A percentile compares a stretch with the other conserved stretches of the same genome.
phyloP scores from a whole-genome alignment of 176 grass and related monocot genomes.

The Oryza brachyantha region DNA sequence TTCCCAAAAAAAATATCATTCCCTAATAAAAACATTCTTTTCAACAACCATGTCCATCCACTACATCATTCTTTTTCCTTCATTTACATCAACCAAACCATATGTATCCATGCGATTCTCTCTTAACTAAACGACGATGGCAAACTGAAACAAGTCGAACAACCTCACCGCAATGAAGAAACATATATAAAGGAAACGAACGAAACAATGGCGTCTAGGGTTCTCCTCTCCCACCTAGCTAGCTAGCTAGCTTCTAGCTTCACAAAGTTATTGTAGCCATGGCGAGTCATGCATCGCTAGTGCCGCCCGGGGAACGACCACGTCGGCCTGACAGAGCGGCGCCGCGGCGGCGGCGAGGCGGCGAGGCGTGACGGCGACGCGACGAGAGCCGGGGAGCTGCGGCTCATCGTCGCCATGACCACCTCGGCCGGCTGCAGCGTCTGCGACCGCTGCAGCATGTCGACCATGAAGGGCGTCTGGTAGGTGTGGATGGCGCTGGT shows the following conservation, averaged over 20 bases:
- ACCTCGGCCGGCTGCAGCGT: slow-evolving; percentile 20
- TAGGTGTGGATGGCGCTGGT: slow-evolving; percentile 30
- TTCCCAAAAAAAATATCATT: too few relatives aligned
- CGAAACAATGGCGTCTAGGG: not conserved
- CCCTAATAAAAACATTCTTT: too few relatives aligned
- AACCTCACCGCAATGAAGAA: not conserved
- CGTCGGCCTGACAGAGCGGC: not conserved
- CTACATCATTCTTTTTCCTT: too few relatives aligned
- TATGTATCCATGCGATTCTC: too few relatives aligned
- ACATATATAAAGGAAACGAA: not conserved
- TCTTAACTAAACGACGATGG: too few relatives aligned
- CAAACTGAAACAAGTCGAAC: too few relatives aligned
- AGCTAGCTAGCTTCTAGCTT: too few relatives aligned
- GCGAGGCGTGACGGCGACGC: not conserved
- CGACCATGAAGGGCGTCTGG: slow-evolving; percentile 53
- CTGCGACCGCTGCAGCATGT: slow-evolving; percentile 51
- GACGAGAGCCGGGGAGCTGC: not conserved
- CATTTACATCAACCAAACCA: too few relatives aligned
- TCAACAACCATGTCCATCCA: too few relatives aligned
- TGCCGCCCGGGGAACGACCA: not conserved
- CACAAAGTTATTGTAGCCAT: not conserved
- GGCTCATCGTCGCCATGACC: slow-evolving; percentile 1
- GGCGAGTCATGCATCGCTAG: not conserved
- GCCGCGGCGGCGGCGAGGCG: not conserved
- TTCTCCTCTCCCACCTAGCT: not conserved